Conservation (phyloP, 108 stramenopile species). For the Cylindrotheca closterium region DNA sequence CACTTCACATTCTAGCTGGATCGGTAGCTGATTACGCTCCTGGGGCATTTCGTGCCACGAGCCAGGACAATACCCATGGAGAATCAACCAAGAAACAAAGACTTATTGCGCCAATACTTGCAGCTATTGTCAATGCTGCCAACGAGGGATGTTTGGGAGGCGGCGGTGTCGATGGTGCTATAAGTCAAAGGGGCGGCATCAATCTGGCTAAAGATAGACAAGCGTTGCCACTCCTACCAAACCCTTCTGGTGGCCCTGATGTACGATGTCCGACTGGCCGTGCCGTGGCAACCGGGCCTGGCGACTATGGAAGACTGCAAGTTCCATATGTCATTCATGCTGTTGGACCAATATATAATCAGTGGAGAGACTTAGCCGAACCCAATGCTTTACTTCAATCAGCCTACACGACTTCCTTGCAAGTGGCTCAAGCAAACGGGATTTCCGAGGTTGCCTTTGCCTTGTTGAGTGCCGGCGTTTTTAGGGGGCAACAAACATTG, state of each 20-base stretch:
- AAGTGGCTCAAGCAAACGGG: constrained; percentile 32
- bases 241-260: not conserved
- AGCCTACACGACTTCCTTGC: constrained; percentile 51
- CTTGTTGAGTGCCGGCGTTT: constrained; percentile 76
- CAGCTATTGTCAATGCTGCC: constrained; percentile 87
- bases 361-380: not conserved
- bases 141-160: constrained; percentile 80
- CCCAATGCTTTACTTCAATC: constrained; percentile 46
- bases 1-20: not conserved
- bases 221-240: constrained; percentile 33
- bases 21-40: not conserved
- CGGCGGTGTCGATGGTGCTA: constrained; percentile 90
- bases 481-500: constrained; percentile 49
- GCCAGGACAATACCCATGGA: too few relatives aligned
- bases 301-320: constrained; percentile 47
- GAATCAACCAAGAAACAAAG: too few relatives aligned
- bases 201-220: constrained; percentile 48
- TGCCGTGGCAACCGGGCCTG: constrained; percentile 70
- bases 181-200: constrained; percentile 62
- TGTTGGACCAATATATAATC: constrained; percentile 79
- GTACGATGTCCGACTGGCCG: constrained; percentile 65
- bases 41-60: too few relatives aligned
- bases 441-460: constrained; percentile 68
- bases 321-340: constrained; percentile 78
- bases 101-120: constrained; percentile 11